A percentile compares a stretch with the other conserved stretches of the same genome.
Evolutionary conservation across 1,139 yeast genomes (phyloP).

Genomic region (Taiozyma onychis): DNA sequence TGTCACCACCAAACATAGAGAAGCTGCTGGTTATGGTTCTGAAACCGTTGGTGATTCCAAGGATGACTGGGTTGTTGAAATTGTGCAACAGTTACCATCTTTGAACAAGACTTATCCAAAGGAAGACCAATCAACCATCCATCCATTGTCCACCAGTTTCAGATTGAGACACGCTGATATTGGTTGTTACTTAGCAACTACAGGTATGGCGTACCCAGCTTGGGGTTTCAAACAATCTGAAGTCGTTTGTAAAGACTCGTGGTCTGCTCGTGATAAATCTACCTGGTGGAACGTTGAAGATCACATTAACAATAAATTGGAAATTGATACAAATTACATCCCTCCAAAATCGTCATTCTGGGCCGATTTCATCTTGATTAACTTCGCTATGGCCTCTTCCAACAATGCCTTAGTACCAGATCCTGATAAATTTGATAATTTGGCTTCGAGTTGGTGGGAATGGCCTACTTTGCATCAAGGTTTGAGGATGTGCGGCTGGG

Average conservation of each 20-base stretch:
- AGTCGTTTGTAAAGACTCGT: conserved; percentile 57
- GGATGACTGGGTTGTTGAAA: conserved; percentile 71
- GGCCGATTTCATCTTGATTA: conserved; percentile 63
- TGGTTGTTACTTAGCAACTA: conserved; percentile 72
- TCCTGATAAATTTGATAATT: conserved; percentile 54
- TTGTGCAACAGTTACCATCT: conserved; percentile 51
- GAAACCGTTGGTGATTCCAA: conserved; percentile 49
- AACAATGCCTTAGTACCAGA: conserved; percentile 75
- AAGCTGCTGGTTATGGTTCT: conserved; percentile 67
- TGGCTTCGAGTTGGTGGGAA: conserved; percentile 76
- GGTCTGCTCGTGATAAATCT: conserved; percentile 49
- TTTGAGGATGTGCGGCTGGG: conserved; percentile 69
- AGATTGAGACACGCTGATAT: conserved; percentile 54
- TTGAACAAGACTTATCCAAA: conserved; percentile 34
- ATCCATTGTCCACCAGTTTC: conserved; percentile 67
- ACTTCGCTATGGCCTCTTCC: conserved; percentile 75
- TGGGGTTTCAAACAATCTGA: conserved; percentile 87
- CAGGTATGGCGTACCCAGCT: conserved; percentile 64
- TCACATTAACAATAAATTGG: conserved; percentile 45
- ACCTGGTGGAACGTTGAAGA: conserved; percentile 83
- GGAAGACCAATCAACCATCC: conserved; percentile 41
- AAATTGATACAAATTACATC: conserved; percentile 37
- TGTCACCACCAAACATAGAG: conserved; percentile 46
- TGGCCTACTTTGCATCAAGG: conserved; percentile 68
- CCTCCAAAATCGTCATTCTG: conserved; percentile 68